These are phyloP conservation scores for Solanum hybrid DNA, from an alignment of 305 asterid genomes.

Conservation along the genomic window DNA sequence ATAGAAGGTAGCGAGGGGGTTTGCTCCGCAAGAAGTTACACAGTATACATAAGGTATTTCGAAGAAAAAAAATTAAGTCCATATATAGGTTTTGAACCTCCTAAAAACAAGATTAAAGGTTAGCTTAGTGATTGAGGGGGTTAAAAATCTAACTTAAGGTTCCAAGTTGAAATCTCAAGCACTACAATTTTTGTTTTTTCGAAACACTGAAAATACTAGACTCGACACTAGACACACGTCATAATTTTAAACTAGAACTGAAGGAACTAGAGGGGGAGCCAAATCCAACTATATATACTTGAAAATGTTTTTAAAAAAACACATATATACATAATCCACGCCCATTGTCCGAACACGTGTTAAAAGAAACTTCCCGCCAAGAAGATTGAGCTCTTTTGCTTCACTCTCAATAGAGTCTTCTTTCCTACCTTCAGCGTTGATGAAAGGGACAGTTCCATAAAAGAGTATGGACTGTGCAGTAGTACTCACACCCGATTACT, in stretches of 20 bases:
- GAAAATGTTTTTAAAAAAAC: neutral
- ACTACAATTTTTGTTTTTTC: neutral
- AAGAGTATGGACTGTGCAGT: neutral
- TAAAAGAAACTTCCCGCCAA: neutral
- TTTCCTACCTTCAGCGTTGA: neutral
- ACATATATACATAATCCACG: neutral
- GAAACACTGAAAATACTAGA: neutral
- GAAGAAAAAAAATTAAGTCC: neutral
- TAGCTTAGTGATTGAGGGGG: neutral
- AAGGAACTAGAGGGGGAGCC: neutral
- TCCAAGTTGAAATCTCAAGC: neutral
- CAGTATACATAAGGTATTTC: neutral
- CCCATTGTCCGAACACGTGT: neutral
- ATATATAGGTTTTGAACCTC: neutral
- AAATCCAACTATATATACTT: neutral
- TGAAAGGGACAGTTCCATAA: neutral
- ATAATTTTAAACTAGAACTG: neutral
- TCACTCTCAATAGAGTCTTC: neutral
- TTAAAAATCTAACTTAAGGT: neutral
- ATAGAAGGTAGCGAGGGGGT: neutral
- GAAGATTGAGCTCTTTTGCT: neutral
- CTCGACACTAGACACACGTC: neutral
- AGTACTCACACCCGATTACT: neutral
- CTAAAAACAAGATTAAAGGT: neutral
- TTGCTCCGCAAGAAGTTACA: neutral